Evolutionary conservation across 352 stramenopile species (phyloP).

Genomic region (Globisporangium iwayamae): DNA sequence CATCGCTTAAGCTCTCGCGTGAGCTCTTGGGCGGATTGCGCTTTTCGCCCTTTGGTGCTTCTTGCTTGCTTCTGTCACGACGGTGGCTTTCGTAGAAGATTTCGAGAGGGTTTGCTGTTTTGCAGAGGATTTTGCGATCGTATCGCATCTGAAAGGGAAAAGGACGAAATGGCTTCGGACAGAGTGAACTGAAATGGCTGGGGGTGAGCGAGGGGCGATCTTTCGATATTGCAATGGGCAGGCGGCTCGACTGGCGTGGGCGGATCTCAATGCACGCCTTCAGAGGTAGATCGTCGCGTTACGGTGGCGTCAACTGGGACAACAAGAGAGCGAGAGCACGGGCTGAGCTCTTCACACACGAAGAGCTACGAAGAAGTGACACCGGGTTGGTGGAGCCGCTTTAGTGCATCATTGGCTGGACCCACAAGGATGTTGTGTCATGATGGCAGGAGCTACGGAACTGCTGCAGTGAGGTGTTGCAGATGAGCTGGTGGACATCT

Average conservation of each 20-base stretch:
- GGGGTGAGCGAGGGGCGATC: neutral
- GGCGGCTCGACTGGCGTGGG: neutral
- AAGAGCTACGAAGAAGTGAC: neutral
- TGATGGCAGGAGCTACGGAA: too few species aligned
- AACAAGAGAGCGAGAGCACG: neutral
- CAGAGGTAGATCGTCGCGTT: neutral
- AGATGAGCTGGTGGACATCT: too few species aligned
- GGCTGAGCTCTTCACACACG: neutral
- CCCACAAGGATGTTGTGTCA: too few species aligned
- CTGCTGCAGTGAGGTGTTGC: too few species aligned
- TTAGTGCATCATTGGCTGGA: too few species aligned
- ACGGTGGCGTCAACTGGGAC: neutral
- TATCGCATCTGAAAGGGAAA: neutral
- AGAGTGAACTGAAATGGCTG: neutral
- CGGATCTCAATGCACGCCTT: neutral
- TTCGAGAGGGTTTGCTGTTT: neutral
- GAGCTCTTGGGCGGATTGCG: neutral
- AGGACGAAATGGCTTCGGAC: constrained; percentile 3
- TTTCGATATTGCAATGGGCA: neutral
- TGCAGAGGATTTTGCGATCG: neutral
- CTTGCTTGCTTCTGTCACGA: neutral
- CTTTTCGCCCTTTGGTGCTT: neutral
- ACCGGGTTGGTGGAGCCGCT: neutral
- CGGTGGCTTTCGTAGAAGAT: neutral
- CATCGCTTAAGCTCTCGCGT: neutral